Conservation (phyloP, 805 yeast genomes). For the Schizosaccharomyces osmophilus region DNA sequence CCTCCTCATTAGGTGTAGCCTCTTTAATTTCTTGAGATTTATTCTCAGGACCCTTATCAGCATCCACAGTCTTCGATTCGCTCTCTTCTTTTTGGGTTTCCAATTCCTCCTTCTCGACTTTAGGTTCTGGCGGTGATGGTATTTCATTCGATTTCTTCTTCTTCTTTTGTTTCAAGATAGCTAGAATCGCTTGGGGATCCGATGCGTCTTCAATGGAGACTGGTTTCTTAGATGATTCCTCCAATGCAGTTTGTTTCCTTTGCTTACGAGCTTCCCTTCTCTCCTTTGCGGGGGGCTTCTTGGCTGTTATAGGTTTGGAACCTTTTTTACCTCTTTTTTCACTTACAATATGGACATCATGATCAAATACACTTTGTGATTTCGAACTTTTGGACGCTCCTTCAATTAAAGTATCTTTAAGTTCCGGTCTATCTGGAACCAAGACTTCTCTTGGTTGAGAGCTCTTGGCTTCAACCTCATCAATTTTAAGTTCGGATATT, state of each 20-base stretch:
- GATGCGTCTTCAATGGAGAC: neutral
- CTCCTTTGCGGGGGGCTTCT: neutral
- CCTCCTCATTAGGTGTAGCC: too few species aligned
- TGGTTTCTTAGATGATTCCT: neutral
- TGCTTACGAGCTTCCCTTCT: neutral
- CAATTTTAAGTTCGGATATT: constrained; percentile 1
- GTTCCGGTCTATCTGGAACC: neutral
- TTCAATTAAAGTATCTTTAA: neutral
- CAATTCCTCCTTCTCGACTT: neutral
- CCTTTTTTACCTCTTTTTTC: neutral
- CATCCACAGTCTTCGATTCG: constrained; percentile 13
- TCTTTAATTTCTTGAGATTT: too few species aligned
- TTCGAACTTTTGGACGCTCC: neutral
- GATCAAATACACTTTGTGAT: neutral
- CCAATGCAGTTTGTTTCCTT: neutral
- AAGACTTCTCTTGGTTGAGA: neutral
- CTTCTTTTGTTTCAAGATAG: neutral
- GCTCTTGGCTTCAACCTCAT: constrained; percentile 3
- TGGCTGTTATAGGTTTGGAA: neutral
- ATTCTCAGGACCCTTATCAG: constrained; percentile 17
- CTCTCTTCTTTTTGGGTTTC: neutral
- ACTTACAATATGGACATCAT: neutral
- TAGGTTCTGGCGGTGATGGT: neutral
- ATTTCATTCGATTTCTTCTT: neutral
- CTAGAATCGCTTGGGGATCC: neutral